phyloP scores from a whole-genome alignment of 192 early-diverging fungal species.

The Thamnidium elegans region DNA sequence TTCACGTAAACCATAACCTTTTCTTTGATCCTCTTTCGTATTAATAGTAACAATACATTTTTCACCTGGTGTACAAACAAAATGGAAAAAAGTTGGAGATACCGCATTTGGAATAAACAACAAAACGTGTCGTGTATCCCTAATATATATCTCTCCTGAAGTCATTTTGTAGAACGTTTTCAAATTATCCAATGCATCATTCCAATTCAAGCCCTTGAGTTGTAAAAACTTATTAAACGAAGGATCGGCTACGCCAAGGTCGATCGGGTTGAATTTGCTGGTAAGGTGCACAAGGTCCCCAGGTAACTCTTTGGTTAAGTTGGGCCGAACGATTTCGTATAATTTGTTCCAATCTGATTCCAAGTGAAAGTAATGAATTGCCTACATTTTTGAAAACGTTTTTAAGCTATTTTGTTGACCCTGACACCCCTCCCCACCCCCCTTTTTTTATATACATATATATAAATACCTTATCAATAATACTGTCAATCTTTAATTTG shows the following conservation, averaged over 20 bases:
- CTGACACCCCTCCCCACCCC: too few species aligned
- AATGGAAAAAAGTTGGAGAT: constrained; percentile 11
- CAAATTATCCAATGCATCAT: constrained; percentile 12
- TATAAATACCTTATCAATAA: constrained; percentile 2
- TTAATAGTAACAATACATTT: constrained; percentile 4
- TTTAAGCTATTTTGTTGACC: too few species aligned
- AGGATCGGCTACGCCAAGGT: constrained; percentile 8
- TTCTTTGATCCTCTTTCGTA: constrained; percentile 4
- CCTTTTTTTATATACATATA: too few species aligned
- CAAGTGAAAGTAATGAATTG: constrained; percentile 18
- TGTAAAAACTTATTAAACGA: constrained; percentile 19
- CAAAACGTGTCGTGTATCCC: constrained; percentile 5
- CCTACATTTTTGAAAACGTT: constrained; percentile 8
- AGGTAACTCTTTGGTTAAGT: not conserved
- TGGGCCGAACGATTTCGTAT: constrained; percentile 4
- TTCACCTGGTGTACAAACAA: constrained; percentile 9
- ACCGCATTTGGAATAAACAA: constrained; percentile 25
- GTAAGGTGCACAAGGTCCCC: constrained; percentile 9
- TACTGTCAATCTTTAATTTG: constrained; percentile 13
- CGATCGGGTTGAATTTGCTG: constrained; percentile 2
- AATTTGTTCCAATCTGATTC: constrained; percentile 34
- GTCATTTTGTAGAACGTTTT: constrained; percentile 20
- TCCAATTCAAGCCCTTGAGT: constrained; percentile 18
- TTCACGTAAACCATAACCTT: not conserved
- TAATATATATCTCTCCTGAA: constrained; percentile 14